Evolutionary conservation across 805 yeast species (phyloP).

Genomic region (Pichia cabralensis): DNA sequence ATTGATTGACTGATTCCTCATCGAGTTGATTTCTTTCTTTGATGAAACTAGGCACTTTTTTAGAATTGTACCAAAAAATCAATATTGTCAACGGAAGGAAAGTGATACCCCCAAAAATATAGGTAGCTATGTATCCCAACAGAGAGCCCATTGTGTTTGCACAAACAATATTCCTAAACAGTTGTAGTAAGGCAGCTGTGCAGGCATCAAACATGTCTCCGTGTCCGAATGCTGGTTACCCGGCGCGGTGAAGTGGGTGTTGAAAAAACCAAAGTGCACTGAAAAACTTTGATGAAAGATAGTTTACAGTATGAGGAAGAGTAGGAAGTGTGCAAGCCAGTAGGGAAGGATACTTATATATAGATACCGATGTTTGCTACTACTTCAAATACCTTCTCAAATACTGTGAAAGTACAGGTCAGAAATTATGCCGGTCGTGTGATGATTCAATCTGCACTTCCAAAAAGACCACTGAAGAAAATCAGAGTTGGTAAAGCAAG

Average conservation of each 20-base stretch:
- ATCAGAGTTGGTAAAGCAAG: conserved; percentile 77
- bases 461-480: conserved; percentile 53
- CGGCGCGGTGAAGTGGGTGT: too few relatives aligned
- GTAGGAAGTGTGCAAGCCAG: too few relatives aligned
- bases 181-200: too few relatives aligned
- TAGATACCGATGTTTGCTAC: too few relatives aligned
- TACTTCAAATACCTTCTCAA: too few relatives aligned
- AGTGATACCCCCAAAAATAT: conserved; percentile 74
- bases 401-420: conserved; percentile 2
- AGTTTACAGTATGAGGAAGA: too few relatives aligned
- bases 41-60: conserved; percentile 19
- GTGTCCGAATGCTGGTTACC: too few relatives aligned
- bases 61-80: conserved; percentile 33
- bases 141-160: conserved; percentile 1
- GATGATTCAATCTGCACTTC: conserved; percentile 21
- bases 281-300: too few relatives aligned
- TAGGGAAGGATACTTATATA: too few relatives aligned
- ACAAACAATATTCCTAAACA: too few relatives aligned
- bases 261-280: too few relatives aligned
- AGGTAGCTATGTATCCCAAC: background rate
- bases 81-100: conserved; percentile 52
- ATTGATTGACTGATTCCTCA: conserved; percentile 19
- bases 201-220: too few relatives aligned
- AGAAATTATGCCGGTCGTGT: conserved; percentile 25
- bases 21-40: conserved; percentile 9